A percentile compares a stretch with the other conserved stretches of the same genome.
Evolutionary conservation across 352 stramenopile genomes (phyloP).

Genomic region (Phytopythium ostracodes): DNA sequence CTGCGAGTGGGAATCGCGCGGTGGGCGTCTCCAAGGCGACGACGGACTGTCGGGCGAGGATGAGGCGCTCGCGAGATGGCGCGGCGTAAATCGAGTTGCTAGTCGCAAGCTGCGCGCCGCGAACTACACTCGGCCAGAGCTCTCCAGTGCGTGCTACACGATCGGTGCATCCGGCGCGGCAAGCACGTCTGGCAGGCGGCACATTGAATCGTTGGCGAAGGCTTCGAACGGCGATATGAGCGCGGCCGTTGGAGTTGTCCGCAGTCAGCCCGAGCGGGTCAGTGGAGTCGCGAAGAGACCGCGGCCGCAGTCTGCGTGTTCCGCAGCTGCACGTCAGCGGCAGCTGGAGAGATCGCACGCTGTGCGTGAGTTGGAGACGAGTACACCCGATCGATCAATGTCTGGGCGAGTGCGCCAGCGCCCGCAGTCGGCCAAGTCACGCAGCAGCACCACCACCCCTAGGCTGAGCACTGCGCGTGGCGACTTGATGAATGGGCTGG

Average conservation of each 20-base stretch:
- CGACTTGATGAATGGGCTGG: constrained; percentile 6
- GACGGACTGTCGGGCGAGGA: neutral
- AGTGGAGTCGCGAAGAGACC: neutral
- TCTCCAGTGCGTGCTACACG: neutral
- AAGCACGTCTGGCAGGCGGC: neutral
- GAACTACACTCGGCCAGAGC: neutral
- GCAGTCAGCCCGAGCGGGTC: neutral
- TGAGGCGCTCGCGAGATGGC: neutral
- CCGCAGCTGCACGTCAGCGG: constrained; percentile 1
- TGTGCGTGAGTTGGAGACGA: neutral
- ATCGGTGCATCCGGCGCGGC: neutral
- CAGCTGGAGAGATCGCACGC: neutral
- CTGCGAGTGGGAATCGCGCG: neutral
- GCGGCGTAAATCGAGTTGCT: neutral
- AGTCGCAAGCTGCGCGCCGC: neutral
- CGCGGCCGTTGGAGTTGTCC: neutral
- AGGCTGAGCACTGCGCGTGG: neutral
- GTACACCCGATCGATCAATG: neutral
- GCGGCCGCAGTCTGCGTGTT: constrained; percentile 5
- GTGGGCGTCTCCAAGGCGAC: neutral
- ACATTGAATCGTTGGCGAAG: neutral
- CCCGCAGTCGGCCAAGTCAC: constrained; percentile 29
- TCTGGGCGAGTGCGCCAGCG: neutral
- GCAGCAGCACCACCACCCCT: constrained; percentile 2
- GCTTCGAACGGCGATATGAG: neutral